A percentile compares a stretch with the other conserved stretches of the same genome.
Evolutionary conservation across 768 basidiomycete species (phyloP).

Genomic region (Strobilomyces echinocephalus): DNA sequence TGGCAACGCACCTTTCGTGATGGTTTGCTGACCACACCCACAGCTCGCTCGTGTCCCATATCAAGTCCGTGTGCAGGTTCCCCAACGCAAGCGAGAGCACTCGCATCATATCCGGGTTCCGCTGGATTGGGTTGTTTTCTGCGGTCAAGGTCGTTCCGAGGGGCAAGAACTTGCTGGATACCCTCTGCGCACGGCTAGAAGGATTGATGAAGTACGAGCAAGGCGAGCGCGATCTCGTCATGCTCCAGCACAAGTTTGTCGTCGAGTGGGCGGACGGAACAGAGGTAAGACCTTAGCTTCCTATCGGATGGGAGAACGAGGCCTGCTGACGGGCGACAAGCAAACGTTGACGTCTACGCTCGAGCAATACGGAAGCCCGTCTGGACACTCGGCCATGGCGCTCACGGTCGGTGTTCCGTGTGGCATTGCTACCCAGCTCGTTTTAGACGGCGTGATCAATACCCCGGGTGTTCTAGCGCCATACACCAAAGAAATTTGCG

Average conservation of each 20-base stretch:
- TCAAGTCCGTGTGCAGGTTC: constrained; percentile 71
- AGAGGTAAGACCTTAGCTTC: constrained; percentile 40
- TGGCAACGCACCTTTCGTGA: neutral
- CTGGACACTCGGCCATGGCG: constrained; percentile 88
- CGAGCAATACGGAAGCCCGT: constrained; percentile 78
- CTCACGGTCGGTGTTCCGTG: constrained; percentile 88
- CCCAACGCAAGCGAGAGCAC: constrained; percentile 62
- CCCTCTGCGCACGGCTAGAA: constrained; percentile 88
- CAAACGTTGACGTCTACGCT: constrained; percentile 88
- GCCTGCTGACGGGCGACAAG: constrained; percentile 32
- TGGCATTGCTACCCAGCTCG: constrained; percentile 87
- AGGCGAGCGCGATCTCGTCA: constrained; percentile 92
- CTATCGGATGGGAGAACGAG: neutral
- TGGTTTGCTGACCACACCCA: neutral
- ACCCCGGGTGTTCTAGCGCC: constrained; percentile 81
- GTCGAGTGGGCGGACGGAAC: constrained; percentile 85
- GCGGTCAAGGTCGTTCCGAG: constrained; percentile 55
- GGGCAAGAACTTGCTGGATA: constrained; percentile 80
- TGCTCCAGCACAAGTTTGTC: constrained; percentile 97
- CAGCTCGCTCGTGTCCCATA: constrained; percentile 68
- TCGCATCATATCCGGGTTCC: constrained; percentile 83
- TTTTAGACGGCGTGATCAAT: constrained; percentile 80
- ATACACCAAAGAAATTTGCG: constrained; percentile 81
- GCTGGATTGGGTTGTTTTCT: constrained; percentile 94
- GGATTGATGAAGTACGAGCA: constrained; percentile 85